Evolutionary conservation across 192 early-diverging fungal species (phyloP), one percentile per base, ranked within the genome.

Genomic region (Backusella westeae): DNA sequence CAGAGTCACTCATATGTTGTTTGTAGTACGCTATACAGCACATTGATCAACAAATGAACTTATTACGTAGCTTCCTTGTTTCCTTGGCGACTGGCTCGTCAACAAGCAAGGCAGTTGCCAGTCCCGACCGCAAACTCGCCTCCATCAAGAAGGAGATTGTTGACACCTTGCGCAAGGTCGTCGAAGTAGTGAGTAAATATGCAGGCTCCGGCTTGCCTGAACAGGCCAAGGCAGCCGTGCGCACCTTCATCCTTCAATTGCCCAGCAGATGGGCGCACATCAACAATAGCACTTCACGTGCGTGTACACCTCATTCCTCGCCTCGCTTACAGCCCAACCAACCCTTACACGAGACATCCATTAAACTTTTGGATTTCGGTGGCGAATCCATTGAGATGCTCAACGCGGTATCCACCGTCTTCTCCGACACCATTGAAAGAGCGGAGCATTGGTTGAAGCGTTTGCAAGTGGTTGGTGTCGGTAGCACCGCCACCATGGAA

Each of bases 141-240:
- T 77, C 82, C 8, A 89, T 94, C 67, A 90, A 91, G 74, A 90
- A 89, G n/a, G 96, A 97, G 65, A 89, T 97, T 2, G 91, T 95
- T 3, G 89, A 91, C 32, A 95, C 95, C 0, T 81, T 98, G n/a
- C 88, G 94, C 34, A 91, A 90, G 39, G 96, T 96, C 0, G 93
- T 98, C 4, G 92, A 91, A 59, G 90, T 98, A 17, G 87, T 98
- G 41, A 93, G 91, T 36, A 90, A 91, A 63, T 94, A 98, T 78
- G 95, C 96, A 34, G 91, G 92, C 14, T 86, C 90, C 2, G 91
- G 92, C 68, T 83, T 98, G 53, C 94, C 96, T 1, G 93, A 91
- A 65, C 93, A 92, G 49, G 94, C 96, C 29, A 85, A 93, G 46
- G 80, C 87, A 44, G 89, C 81, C 44, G 96, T 98, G 14, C 89